Percentiles rank a stretch among this genome's conserved stretches.
Conservation (phyloP, 345 rosid species). For the Fremontodendron californicum region DNA sequence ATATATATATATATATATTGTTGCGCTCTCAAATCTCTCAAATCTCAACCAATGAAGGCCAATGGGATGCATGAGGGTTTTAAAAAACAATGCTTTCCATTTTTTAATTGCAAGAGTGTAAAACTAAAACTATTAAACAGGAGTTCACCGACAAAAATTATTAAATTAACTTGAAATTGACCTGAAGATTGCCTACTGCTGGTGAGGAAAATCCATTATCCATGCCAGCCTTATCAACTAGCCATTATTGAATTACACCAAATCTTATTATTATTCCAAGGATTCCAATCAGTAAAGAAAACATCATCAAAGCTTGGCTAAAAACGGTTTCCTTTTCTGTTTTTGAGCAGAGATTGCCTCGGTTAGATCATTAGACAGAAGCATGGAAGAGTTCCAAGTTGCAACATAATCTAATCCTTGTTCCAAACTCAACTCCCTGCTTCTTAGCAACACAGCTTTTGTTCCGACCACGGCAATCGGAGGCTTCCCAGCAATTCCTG, state of each 20-base stretch:
- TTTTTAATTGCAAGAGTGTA: too few species aligned
- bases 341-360: conserved; percentile 56
- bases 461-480: conserved; percentile 78
- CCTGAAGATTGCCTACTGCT: background rate
- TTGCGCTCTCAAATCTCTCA: too few species aligned
- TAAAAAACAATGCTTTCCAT: too few species aligned
- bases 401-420: conserved; percentile 89
- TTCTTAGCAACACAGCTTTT: conserved; percentile 60
- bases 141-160: background rate
- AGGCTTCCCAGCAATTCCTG: conserved; percentile 72
- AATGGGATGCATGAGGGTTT: too few species aligned
- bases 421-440: conserved; percentile 67
- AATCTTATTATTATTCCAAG: background rate
- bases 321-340: conserved; percentile 56
- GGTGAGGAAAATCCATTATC: background rate
- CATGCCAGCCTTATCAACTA: background rate
- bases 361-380: conserved; percentile 55
- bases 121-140: too few species aligned
- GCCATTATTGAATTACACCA: background rate
- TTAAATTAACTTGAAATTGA: background rate
- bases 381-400: conserved; percentile 82
- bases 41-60: too few species aligned
- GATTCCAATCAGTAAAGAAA: background rate
- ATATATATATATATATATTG: too few species aligned
- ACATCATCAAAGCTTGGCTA: conserved; percentile 58